Conservation (phyloP, 2,329 filamentous ascomycete species). For the Talaromyces sp. region DNA sequence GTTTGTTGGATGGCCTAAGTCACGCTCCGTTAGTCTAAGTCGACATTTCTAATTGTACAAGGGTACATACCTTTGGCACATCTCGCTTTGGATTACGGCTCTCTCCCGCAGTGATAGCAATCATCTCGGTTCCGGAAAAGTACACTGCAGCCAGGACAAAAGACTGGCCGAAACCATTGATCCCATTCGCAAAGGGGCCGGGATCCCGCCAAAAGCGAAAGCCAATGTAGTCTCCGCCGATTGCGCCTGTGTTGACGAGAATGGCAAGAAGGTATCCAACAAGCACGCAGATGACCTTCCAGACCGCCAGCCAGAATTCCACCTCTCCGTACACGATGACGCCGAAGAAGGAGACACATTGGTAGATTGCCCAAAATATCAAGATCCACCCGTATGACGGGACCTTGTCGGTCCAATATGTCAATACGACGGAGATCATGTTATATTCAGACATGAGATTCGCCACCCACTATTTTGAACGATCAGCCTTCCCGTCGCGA, state of each 20-base stretch:
- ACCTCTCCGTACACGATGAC: slow-evolving; percentile 49
- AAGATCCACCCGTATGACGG: slow-evolving; percentile 42
- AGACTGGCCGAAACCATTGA: slow-evolving; percentile 36
- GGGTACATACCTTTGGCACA: slow-evolving; percentile 52
- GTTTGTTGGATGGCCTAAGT: slow-evolving; percentile 42
- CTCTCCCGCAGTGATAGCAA: slow-evolving; percentile 45
- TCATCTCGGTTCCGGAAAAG: slow-evolving; percentile 40
- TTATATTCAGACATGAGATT: slow-evolving; percentile 34
- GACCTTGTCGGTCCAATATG: slow-evolving; percentile 38
- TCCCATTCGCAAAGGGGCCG: slow-evolving; percentile 19
- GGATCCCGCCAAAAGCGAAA: slow-evolving; percentile 36
- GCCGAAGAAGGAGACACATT: slow-evolving; percentile 26
- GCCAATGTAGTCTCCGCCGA: slow-evolving; percentile 38
- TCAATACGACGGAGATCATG: slow-evolving; percentile 39
- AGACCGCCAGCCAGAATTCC: slow-evolving; percentile 39
- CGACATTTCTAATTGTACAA: neutral
- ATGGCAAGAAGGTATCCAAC: slow-evolving; percentile 37
- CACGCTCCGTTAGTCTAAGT: neutral
- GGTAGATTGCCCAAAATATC: slow-evolving; percentile 40
- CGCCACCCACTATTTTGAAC: slow-evolving; percentile 13
- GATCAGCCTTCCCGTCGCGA: neutral
- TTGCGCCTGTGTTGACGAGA: slow-evolving; percentile 36
- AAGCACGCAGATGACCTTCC: slow-evolving; percentile 37
- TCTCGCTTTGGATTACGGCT: slow-evolving; percentile 65
- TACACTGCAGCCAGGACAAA: slow-evolving; percentile 41